These are phyloP conservation scores for Pedinophyceae sp. DNA, from an alignment of 139 green algal genomes.

Conservation along the genomic window DNA sequence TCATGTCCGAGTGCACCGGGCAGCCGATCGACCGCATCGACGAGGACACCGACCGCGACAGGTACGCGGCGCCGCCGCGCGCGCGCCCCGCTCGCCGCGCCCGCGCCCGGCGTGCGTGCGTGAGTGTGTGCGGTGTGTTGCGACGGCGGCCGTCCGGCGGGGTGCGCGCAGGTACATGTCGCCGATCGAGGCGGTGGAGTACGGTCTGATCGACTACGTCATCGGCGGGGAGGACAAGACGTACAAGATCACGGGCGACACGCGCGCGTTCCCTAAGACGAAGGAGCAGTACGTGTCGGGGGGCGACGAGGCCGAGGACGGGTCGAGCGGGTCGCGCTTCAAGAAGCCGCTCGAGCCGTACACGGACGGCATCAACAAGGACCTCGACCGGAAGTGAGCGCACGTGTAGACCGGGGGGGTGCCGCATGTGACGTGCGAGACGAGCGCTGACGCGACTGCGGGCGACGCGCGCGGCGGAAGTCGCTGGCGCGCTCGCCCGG, in stretches of 20 bases:
- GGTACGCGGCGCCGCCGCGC: slow-evolving; percentile 9
- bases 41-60: slow-evolving; percentile 91
- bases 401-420: too few species aligned
- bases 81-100: too few species aligned
- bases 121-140: too few species aligned
- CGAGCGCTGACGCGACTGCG: too few species aligned
- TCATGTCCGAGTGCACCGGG: slow-evolving; percentile 82
- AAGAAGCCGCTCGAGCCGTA: slow-evolving; percentile 31
- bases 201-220: slow-evolving; percentile 93
- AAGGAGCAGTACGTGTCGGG: slow-evolving; percentile 46
- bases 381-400: background rate
- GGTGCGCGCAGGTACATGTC: slow-evolving; percentile 76
- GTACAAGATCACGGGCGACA: slow-evolving; percentile 42
- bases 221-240: slow-evolving; percentile 81
- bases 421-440: too few species aligned
- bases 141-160: background rate
- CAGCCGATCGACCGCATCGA: slow-evolving; percentile 71
- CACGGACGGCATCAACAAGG: slow-evolving; percentile 4
- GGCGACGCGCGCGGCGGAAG: too few species aligned
- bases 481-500: too few species aligned
- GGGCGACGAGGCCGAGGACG: slow-evolving; percentile 21
- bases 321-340: slow-evolving; percentile 8
- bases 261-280: slow-evolving; percentile 40
- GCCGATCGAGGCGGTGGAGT: slow-evolving; percentile 83
- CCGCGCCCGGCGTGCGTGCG: too few species aligned